Base-by-base conservation (phyloP, 352 stramenopile genomes). In the Pythium sp. region DNA sequence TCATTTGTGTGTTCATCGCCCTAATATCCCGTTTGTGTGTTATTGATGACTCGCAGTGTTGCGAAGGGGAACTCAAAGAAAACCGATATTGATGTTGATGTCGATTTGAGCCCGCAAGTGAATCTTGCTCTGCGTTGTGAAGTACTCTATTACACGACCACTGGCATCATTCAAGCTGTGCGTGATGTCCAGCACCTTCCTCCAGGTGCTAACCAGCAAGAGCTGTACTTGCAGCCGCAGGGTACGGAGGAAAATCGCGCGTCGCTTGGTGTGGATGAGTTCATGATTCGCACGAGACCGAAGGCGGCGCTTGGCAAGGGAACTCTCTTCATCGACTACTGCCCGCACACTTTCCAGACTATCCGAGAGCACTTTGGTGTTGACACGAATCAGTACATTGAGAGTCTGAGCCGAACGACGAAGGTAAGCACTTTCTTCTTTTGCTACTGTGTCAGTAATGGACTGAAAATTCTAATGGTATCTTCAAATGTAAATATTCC, bases 141-240 rank as follows among this genome's bases (percentile, higher is more conserved):
- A 71, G 87, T 95, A 72, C 67, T 94, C 38, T 95, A 95, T 71
- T 95, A 94, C 71, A 95, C 88, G 11, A 95, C 88, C 22, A 92
- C 86, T 2, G 88, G 88, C 28, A 95, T 95, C 59, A 95, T 95
- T 71, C 88, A 95, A 69, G 88, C 87, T 15, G 86, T 93, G 32
- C 83, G 80, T 46, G 85, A 93, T 46, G 84, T 79, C 8, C 82
- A 93, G 68, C 82, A 89, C 53, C 58, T 91, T 8, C 81, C 87
- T 3, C 82, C 82, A 43, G 84, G 81, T 26, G 83, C 82, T 6
- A 86, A 87, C 34, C 81, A 91, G 62, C 87, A 93, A 65, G 87
- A 94, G 65, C 67, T 94, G 64, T 93, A 91, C 59, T 47, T 94
- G 47, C 86, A 93, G 54, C 87, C 87, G 5, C 87, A 92, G 64